Base-by-base conservation (phyloP, 2,329 filamentous ascomycete genomes). In the Ophiobolus disseminans region DNA sequence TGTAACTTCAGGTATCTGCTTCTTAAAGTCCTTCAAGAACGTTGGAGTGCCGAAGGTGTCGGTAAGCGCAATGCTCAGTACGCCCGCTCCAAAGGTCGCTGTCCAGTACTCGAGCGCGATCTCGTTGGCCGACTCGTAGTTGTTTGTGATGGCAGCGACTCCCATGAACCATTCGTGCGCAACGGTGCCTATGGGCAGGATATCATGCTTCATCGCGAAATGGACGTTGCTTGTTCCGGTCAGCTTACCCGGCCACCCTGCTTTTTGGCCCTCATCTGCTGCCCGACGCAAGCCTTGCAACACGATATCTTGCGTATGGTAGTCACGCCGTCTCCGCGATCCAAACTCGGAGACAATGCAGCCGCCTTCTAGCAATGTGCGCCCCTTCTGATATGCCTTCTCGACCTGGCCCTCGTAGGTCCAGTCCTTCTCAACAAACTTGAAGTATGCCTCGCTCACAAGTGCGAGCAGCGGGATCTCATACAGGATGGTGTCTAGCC, bases 121-220 rank as follows among this genome's bases (percentile, higher is more conserved):
- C 71, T 96, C 91, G 28, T 92, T 96, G 3, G 94, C 92, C 53
- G 83, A 80, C 60, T 85, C 82, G 69, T 99, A 99, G 74, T 97
- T 84, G 55, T 90, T 82, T 4, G 88, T 90, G 61, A 97, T 91
- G 30, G 94, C 92, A 1, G 94, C 94, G 55, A 96, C 93, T 32
- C 91, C 92, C 94, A 99, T 99, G 78, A 97, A 97, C 94, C 94
- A 99, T 76, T 99, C 94, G 68, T 99, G 94, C 0, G 94, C 94
- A 2, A 90, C 86, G 0, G 94, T 99, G 4, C 94, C 94, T 10
- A 97, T 84, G 0, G 94, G 91, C 3, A 85, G 78, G 36, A 97
- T 85, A 35, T 85, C 86, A 74, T 96, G 93, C 65, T 91, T 88
- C 91, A 96, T 96, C 9, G 94, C 94, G 58, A 99, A 85, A 71